Base-by-base conservation (phyloP, 2,329 filamentous ascomycete genomes). In the Hymenoscyphus fraxineus region DNA sequence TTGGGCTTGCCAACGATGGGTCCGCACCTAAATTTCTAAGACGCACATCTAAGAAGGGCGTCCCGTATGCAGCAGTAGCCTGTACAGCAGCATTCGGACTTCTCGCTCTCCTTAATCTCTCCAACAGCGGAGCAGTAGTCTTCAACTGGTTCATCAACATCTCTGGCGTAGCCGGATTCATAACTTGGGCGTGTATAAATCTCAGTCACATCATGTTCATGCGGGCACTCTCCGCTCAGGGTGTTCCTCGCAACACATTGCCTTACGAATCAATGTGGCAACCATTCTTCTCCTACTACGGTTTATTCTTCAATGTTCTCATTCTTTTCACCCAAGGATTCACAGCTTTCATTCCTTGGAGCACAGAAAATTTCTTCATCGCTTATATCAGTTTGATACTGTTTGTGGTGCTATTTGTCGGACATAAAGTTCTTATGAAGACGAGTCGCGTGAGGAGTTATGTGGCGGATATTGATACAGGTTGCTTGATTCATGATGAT, bases 71-170 rank as follows among this genome's bases (percentile, higher is more conserved):
- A 63, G 83, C 87, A 0, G 86, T 91, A n/a, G 76, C 70, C 16
- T 75, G 80, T 35, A 85, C 84, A 0, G 80, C 86, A 0, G 76
- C 81, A 2, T 81, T 90, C 66, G 86, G 87, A 6, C 80, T 87
- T 4, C 82, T 92, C 12, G 85, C 82, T 16, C 92, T 89, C 77
- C 80, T 92, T 65, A 90, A 90, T 76, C 79, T 90, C 15, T 86
- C 84, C 10, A 76, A 79, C 55, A 79, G 77, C 65, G 87, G 86
- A 56, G 80, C 80, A 3, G 77, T 81, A 6, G 89, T 90, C 22
- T 92, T 92, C 77, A 81, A 84, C 79, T 92, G 89, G 89, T 80
- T 92, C 56, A 81, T 91, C 70, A 90, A 90, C 77, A 86, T 92
- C 69, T 87, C 83, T 15, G 84, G 86, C 60, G 86, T 89, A 6